Evolutionary conservation across 139 green algal species (phyloP), one percentile per base, ranked within the genome.

Genomic region (Bryopsis sp.): DNA sequence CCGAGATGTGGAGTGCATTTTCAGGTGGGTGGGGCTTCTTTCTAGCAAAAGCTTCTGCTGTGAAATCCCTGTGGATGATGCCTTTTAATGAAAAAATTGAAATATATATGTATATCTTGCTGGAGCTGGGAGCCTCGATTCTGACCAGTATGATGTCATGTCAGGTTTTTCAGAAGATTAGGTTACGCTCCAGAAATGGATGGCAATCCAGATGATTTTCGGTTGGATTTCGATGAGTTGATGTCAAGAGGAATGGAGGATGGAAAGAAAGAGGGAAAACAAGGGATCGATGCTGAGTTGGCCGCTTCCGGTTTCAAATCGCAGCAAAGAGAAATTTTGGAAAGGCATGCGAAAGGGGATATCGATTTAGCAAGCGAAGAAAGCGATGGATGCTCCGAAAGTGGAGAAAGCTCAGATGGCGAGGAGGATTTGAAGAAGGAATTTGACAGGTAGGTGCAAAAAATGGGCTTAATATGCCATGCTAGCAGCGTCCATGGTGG

Each of bases 1-100:
- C 1, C 76, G 93, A n/a, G 94, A 99, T 62, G 83, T 95, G 38
- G 83, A 95, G 50, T 94, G 90, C 81, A 84, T 99, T 32, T 50
- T 90, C 2, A 70, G 74, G 76, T 86, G 60, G 47, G 74, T 5
- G 3, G 6, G 24, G 31, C 37, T n/a, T 5, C 7, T 28, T 29
- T 28, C 22, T 33, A 11, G 19, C 32, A 36, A 19, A 7, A 57
- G 39, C 11, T 24, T 24, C 43, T 36, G n/a, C 29, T 2, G 29
- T 26, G 31, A 65, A n/a, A 36, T 34, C 34, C 2, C 22, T 7
- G 3, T 3, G 46, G 47, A 11, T 32, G 35, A 33, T 39, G 64
- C 43, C 8, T 43, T 6, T 11, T 4, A 11, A 54, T 26, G 43
- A 54, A 19, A 19, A 35, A 36, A 57, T 32, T 36, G n/a, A 43